A percentile compares a stretch with the other conserved stretches of the same genome.
Conservation (phyloP, 1,139 yeast genomes). For the Scheffersomyces cryptocercus region DNA sequence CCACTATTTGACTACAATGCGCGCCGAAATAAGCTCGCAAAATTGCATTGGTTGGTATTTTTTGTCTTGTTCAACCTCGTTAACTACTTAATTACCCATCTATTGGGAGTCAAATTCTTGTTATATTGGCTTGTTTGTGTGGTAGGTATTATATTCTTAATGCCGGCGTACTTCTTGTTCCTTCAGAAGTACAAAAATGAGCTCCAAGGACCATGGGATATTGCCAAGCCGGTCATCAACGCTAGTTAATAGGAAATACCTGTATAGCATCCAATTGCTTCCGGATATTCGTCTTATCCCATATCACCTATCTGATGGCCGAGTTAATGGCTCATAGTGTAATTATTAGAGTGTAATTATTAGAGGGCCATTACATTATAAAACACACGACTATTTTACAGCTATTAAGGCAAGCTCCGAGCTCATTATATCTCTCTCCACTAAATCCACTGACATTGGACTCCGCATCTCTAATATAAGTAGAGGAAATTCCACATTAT, state of each 20-base stretch:
- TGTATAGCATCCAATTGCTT: neutral
- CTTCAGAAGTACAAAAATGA: constrained; percentile 84
- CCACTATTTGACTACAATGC: constrained; percentile 71
- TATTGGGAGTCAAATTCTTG: constrained; percentile 44
- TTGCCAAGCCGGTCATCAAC: constrained; percentile 64
- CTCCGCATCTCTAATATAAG: too few species aligned
- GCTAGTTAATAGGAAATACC: constrained; percentile 1
- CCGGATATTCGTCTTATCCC: too few species aligned
- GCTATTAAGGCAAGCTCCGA: neutral
- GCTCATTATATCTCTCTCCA: too few species aligned
- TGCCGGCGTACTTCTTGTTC: constrained; percentile 71
- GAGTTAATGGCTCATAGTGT: neutral
- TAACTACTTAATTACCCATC: constrained; percentile 21
- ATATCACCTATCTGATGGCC: neutral
- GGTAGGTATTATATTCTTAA: constrained; percentile 48
- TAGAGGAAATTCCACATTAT: too few species aligned
- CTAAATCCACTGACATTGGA: too few species aligned
- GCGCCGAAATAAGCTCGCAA: constrained; percentile 31
- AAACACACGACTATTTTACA: neutral
- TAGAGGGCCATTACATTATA: too few species aligned
- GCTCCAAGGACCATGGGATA: constrained; percentile 93
- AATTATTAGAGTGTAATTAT: too few species aligned
- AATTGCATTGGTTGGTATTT: constrained; percentile 35
- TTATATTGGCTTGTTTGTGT: constrained; percentile 53
- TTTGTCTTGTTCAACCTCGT: constrained; percentile 22